Conservation (phyloP, 1,284 basidiomycete species). For the Ceratobasidium sp. region DNA sequence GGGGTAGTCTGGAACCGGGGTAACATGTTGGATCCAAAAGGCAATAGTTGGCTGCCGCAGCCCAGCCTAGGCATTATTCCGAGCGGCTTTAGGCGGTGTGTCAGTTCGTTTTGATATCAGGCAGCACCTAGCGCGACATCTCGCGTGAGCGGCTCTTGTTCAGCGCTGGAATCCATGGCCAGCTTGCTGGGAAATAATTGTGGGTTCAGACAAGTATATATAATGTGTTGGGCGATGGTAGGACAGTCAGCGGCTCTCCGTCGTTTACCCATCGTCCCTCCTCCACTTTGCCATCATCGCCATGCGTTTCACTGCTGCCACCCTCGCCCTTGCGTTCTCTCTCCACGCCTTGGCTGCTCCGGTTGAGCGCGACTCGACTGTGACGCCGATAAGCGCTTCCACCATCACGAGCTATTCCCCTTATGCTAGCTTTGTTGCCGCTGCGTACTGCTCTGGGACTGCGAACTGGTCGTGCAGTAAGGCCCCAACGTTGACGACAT, state of each 20-base stretch:
- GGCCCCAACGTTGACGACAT: conserved; percentile 53
- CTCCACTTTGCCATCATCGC: background rate
- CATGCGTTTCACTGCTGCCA: conserved; percentile 18
- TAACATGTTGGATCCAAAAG: background rate
- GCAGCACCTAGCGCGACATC: background rate
- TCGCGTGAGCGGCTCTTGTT: conserved; percentile 19
- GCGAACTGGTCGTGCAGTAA: conserved; percentile 68
- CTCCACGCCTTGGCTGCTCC: conserved; percentile 19
- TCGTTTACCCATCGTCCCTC: background rate
- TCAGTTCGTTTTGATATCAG: background rate
- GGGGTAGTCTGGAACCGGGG: background rate
- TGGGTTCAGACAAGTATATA: conserved; percentile 8
- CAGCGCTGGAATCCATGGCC: conserved; percentile 1
- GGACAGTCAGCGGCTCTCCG: background rate
- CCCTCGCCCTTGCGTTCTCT: conserved; percentile 10
- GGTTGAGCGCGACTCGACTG: conserved; percentile 48
- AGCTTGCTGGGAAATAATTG: background rate
- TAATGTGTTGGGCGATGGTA: conserved; percentile 3
- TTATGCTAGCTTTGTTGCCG: conserved; percentile 66
- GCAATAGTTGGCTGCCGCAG: background rate
- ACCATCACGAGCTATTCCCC: conserved; percentile 63
- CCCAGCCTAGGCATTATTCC: background rate
- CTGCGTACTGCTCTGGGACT: conserved; percentile 64
- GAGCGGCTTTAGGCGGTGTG: conserved; percentile 5
- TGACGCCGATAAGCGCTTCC: conserved; percentile 58